Evolutionary conservation across 2,329 filamentous ascomycete species (phyloP), one percentile per base, ranked within the genome.

Genomic region (Neoscytalidium dimidiatum): DNA sequence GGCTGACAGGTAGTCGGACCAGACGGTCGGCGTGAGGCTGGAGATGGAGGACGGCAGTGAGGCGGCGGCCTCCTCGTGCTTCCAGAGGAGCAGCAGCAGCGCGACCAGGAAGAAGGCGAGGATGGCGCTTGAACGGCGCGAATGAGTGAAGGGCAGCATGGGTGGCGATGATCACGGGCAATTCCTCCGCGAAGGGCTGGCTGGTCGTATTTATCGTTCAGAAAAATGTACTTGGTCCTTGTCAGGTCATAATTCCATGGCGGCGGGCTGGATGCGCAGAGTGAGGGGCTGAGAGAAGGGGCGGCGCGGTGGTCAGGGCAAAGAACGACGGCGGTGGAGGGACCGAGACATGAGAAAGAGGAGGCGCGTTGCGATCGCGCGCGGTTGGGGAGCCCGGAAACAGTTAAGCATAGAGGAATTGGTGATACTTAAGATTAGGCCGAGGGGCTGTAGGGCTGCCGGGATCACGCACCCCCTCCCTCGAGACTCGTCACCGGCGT

Each of bases 121-220:
- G 43, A 64, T 28, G 28, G 41, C 51, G 62, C 62, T 58, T 14
- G 62, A 57, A 41, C 62, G 62, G 31, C 62, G 62, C 23, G 62
- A 64, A 33, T 64, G 51, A n/a, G 51, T 57, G 62, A 56, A 58
- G 8, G 51, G 51, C 14, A 64, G 38, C 62, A 64, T 57, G 6
- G 60, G 14, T 28, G 41, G 35, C 19, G 23, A 23, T 4, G 6
- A 11, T 49, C 19, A 17, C 28, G 5, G 49, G 49, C 11, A 13
- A 19, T 33, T 52, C 17, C 4, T 52, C 21, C 14, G 26, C 6
- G 17, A 19, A 28, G 28, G n/a, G n/a, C n/a, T n/a, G n/a, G n/a
- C n/a, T 19, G 26, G 28, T 33, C 26, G 48, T 6, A 11, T 31
- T 0, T 31, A 3, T 44, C 14, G 26, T 17, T 33, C 35, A 21